Evolutionary conservation across 345 rosid genomes (phyloP).

Genomic region (Stellera chamaejasme): DNA sequence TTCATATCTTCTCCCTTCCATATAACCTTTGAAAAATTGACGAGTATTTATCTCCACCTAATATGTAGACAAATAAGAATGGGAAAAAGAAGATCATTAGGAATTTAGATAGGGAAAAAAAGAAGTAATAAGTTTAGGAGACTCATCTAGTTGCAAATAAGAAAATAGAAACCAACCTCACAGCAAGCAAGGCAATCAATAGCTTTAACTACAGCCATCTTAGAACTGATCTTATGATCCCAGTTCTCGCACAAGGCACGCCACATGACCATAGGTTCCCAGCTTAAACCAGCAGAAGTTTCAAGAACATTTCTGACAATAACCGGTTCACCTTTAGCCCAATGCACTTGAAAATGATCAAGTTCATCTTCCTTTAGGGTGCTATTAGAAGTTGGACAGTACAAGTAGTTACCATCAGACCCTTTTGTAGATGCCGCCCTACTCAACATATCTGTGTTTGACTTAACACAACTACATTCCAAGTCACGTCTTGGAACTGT

Average conservation of each 20-base stretch:
- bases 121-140: background rate
- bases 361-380: constrained; percentile 33
- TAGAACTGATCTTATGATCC: constrained; percentile 31
- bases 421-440: constrained; percentile 56
- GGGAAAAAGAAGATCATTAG: background rate
- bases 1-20: constrained; percentile 52
- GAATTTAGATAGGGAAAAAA: background rate
- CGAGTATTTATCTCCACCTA: constrained; percentile 67
- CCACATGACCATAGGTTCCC: constrained; percentile 99
- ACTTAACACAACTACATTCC: constrained; percentile 14
- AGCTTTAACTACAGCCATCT: constrained; percentile 59
- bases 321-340: constrained; percentile 83
- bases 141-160: background rate
- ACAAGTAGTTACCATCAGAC: constrained; percentile 53
- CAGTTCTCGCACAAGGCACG: constrained; percentile 61
- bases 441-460: constrained; percentile 15
- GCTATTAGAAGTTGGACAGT: constrained; percentile 37
- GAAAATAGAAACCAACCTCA: constrained; percentile 33
- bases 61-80: constrained; percentile 9
- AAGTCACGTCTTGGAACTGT: constrained; percentile 11
- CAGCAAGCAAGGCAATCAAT: constrained; percentile 73
- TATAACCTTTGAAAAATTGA: constrained; percentile 73
- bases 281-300: constrained; percentile 57
- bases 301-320: constrained; percentile 54
- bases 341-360: constrained; percentile 48